These are phyloP conservation scores for Gynochthodes officinalis DNA, from an alignment of 257 asterid species.

Conservation along the genomic window DNA sequence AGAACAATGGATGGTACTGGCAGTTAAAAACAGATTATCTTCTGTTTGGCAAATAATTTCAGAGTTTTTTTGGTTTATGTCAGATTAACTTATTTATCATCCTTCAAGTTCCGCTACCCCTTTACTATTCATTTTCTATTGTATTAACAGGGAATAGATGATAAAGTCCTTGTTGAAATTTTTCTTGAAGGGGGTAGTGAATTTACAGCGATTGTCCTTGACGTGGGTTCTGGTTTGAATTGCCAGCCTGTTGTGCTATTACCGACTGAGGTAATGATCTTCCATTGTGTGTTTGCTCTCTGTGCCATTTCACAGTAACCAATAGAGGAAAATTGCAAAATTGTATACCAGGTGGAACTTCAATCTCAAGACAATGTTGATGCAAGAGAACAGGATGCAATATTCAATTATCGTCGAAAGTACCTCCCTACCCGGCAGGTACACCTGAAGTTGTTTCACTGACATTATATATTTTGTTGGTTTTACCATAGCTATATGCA, in stretches of 20 bases:
- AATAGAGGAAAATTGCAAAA: background rate
- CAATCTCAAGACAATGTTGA: constrained; percentile 50
- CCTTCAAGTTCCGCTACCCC: constrained; percentile 1
- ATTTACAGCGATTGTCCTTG: constrained; percentile 83
- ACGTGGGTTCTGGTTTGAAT: constrained; percentile 62
- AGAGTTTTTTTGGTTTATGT: background rate
- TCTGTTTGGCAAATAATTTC: too few species aligned
- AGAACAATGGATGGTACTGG: background rate
- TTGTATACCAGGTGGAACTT: constrained; percentile 64
- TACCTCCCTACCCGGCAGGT: constrained; percentile 93
- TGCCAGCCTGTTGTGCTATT: constrained; percentile 76
- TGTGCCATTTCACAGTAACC: background rate
- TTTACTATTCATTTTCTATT: constrained; percentile 13
- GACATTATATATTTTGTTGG: background rate
- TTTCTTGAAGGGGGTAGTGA: constrained; percentile 91
- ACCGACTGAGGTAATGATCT: constrained; percentile 64
- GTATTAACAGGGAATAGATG: constrained; percentile 74
- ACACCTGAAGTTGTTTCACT: constrained; percentile 1
- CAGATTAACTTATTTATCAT: constrained; percentile 4
- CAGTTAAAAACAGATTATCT: background rate
- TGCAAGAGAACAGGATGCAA: constrained; percentile 62
- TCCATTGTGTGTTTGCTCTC: background rate
- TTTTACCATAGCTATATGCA: background rate
- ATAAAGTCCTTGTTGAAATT: constrained; percentile 66
- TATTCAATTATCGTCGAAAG: constrained; percentile 73